Evolutionary conservation across 768 basidiomycete species (phyloP).

Genomic region (Tricholoma flavovirens): DNA sequence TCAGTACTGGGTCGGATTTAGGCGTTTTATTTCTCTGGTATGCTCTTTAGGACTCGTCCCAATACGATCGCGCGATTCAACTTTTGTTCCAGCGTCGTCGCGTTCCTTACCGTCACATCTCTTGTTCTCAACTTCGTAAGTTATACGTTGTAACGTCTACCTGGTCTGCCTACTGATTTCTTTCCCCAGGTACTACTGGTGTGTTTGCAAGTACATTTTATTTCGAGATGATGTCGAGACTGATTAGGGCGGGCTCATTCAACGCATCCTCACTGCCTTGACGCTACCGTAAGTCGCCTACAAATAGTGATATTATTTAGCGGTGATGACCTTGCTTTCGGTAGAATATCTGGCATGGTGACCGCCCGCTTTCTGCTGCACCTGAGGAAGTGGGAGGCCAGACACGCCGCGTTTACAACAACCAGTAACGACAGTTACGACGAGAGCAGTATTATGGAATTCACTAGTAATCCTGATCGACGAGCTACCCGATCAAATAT

Average conservation of each 20-base stretch:
- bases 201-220: not conserved
- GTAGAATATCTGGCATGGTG: conserved; percentile 6
- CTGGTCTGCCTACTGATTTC: not conserved
- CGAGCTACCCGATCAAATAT: not conserved
- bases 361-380: conserved; percentile 10
- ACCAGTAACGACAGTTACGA: too few relatives aligned
- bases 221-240: not conserved
- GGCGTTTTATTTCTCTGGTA: conserved; percentile 26
- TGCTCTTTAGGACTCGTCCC: not conserved
- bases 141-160: not conserved
- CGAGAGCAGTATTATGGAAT: not conserved
- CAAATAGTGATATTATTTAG: not conserved
- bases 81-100: conserved; percentile 12
- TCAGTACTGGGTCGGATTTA: not conserved
- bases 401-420: not conserved
- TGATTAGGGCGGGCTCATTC: conserved; percentile 21
- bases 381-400: conserved; percentile 7
- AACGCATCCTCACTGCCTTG: conserved; percentile 22
- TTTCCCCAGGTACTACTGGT: not conserved
- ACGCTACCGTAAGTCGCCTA: conserved; percentile 18
- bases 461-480: not conserved
- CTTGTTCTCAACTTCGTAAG: conserved; percentile 22
- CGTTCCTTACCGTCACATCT: conserved; percentile 20
- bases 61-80: not conserved
- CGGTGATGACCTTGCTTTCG: not conserved